Evolutionary conservation across 176 grass and related monocot species (phyloP), one percentile per base, ranked within the genome.

Genomic region (Ensete glaucum): DNA sequence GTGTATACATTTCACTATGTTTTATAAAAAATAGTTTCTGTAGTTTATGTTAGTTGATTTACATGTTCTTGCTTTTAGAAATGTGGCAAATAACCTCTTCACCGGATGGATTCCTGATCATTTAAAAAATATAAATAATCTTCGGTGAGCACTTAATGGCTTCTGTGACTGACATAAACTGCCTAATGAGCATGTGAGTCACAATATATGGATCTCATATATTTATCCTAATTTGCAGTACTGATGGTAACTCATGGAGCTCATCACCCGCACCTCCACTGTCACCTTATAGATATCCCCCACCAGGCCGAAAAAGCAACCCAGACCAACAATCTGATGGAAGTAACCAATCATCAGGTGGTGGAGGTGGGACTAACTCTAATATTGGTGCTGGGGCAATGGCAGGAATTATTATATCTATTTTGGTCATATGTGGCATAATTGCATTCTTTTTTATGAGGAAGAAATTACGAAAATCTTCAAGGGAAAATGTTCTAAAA

Each of bases 201-300:
- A 78, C 76, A 64, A 57, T 43, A 14, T 66, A 57, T 23, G 20
- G 54, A 58, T 29, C 52, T 77, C 52, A 56, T 8, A 43, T 14
- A 60, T 26, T 11, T 52, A 54, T 76, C 67, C 53, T 74, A 23
- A 83, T 79, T 27, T 75, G n/a, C 74, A 98, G 95, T 56, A 93
- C 86, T 80, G 95, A 91, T 29, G 85, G 90, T 56, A 98, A 98
- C 81, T 87, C 88, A 69, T 98, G 90, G 90, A 98, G 81, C 73
- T 74, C 82, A 22, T 86, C 85, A 20, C 71, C 95, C 63, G 88
- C 90, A 60, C 86, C 90, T 22, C 80, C 94, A 1, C 89, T 88
- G 2, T 86, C 86, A 11, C 94, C 94, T 70, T 91, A 83, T 77
- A 86, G 82, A 67, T 79, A 89, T 54, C 89, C 88, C 4, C 89